Base-by-base conservation (phyloP, 2,329 filamentous ascomycete genomes). In the Stachybotrys elegans region DNA sequence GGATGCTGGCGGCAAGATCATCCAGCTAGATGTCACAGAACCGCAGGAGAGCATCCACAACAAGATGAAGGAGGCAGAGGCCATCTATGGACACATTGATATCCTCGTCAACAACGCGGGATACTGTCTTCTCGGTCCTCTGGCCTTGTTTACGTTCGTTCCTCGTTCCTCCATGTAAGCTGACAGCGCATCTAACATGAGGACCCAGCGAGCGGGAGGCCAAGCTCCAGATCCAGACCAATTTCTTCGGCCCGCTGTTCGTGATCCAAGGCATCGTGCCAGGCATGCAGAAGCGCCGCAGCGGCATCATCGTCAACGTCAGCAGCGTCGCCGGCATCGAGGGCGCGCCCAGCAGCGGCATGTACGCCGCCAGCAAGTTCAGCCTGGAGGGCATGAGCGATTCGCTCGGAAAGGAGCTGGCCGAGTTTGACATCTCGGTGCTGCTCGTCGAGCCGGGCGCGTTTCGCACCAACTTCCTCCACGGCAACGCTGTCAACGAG, bases 51-150 rank as follows among this genome's bases (percentile, higher is more conserved):
- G 42, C 40, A 62, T 58, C 40, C 44, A 43, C 20, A 39, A 48
- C 36, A 57, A 55, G 27, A 41, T 61, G 4, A 43, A 51, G 9
- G 51, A 49, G 5, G 57, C 55, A 5, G 53, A 23, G 59, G 63
- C 27, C 48, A 51, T 13, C 43, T 56, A 54, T 27, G 56, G 58
- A 7, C 36, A 43, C 2, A 67, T 79, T 27, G 75, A 79, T 36
- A 64, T 76, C 4, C 57, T 79, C 5, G 66, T 78, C 37, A 79
- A 78, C 50, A 74, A 75, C 45, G 74, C 76, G 3, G 76, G 69
- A 3, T 69, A 62, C 42, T 65, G 62, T 9, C 45, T 48, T 17
- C 40, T 56, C n/a, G 52, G 51, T 1, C 45, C 46, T 4, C 37
- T 56, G 9, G 54, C 54, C 27, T 42, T 55, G 1, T 61, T 65